Base-by-base conservation (phyloP, 2,329 filamentous ascomycete genomes). In the Phialophora macrospora region DNA sequence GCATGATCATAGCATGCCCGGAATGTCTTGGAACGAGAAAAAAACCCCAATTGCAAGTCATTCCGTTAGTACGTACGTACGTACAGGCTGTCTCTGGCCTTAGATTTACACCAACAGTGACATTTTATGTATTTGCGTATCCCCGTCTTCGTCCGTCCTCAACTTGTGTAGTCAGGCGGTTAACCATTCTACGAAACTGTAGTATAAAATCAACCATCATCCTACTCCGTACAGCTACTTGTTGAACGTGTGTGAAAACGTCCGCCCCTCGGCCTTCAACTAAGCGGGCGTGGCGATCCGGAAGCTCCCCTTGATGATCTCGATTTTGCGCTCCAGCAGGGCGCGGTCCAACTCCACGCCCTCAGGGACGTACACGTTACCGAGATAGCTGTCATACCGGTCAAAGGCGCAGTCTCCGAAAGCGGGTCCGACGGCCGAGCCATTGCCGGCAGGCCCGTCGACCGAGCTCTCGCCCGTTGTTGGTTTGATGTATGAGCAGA, bases 381-480 rank as follows among this genome's bases (percentile, higher is more conserved):
- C 73, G 44, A 70, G 63, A 48, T 74, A 74, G 2, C 69, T 67
- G 48, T 77, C 74, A 9, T 74, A 74, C 14, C 73, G 72, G 9
- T 78, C 69, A 56, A 78, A 77, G 0, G 74, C 69, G 66, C 77
- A 79, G 56, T 73, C 71, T 48, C 20, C 51, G 3, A n/a, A 28
- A 11, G 48, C 48, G 9, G 11, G 4, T 9, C n/a, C 48, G 11
- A 24, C 22, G 22, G 38, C 11, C 41, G 55, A 46, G 5, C 48
- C 20, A 2, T 12, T 22, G n/a, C 20, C 20, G 26, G 41, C 46
- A 49, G 11, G 11, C 17, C 38, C 20, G 55, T 44, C 34, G 32
- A 14, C 28, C 7, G n/a, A 44, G 17, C 24, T 51, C 22, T 24
- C 38, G 20, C 28, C 38, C 4, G 38, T 60, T 8, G 49, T 9